Percentiles rank a stretch among this genome's conserved stretches.
Evolutionary conservation across 805 yeast genomes (phyloP).

Genomic region (Suhomyces sp.): DNA sequence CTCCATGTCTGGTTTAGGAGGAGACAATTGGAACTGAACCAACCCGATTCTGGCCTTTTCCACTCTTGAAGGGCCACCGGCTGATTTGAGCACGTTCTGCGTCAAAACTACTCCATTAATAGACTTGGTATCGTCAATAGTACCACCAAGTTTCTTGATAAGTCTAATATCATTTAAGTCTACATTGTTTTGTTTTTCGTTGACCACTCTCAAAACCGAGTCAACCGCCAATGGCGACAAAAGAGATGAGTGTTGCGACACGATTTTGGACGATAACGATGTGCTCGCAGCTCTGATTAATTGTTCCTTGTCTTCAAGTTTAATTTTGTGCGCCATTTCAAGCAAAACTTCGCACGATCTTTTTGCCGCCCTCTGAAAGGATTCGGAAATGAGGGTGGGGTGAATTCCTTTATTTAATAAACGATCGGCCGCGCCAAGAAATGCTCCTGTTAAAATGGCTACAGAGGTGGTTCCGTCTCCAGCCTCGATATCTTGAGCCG

Average conservation of each 20-base stretch:
- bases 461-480: constrained; percentile 99
- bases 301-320: constrained; percentile 77
- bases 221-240: constrained; percentile 95
- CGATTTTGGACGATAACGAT: constrained; percentile 91
- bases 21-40: constrained; percentile 91
- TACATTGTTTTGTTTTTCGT: constrained; percentile 59
- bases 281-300: constrained; percentile 91
- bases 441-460: constrained; percentile 91
- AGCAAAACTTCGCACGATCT: constrained; percentile 78
- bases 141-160: constrained; percentile 94
- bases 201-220: constrained; percentile 76
- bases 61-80: constrained; percentile 92
- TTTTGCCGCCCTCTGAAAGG: constrained; percentile 84
- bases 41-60: constrained; percentile 91
- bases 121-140: constrained; percentile 93
- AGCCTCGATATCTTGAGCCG: constrained; percentile 98
- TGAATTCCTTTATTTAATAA: constrained; percentile 87
- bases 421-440: constrained; percentile 92
- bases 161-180: constrained; percentile 86
- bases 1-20: constrained; percentile 97
- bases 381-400: constrained; percentile 91
- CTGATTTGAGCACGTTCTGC: constrained; percentile 82
- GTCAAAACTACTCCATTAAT: constrained; percentile 92
- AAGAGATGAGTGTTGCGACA: constrained; percentile 81
- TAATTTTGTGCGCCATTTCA: constrained; percentile 80